Conservation (phyloP, 768 basidiomycete species). For the Chiua virens region DNA sequence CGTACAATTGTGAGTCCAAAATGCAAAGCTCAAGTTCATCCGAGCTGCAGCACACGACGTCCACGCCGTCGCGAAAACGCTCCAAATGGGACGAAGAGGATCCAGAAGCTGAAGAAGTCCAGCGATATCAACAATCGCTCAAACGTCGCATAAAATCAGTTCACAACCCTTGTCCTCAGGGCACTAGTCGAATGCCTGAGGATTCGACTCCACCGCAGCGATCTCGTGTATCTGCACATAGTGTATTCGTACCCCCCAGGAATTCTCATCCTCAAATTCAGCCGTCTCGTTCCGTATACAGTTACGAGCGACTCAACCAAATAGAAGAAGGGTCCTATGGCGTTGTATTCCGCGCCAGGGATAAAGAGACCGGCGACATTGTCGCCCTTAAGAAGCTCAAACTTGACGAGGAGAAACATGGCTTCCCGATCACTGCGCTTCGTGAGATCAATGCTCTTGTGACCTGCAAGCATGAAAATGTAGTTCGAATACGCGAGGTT, state of each 20-base stretch:
- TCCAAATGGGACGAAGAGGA: conserved; percentile 71
- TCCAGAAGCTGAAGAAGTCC: conserved; percentile 39
- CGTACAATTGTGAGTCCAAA: neutral
- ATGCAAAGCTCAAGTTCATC: conserved; percentile 7
- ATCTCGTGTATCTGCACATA: conserved; percentile 39
- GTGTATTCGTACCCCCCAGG: conserved; percentile 73
- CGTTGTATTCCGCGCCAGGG: conserved; percentile 93
- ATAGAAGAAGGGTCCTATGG: conserved; percentile 99
- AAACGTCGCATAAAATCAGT: conserved; percentile 56
- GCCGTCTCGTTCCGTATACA: conserved; percentile 91
- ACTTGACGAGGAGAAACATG: conserved; percentile 97
- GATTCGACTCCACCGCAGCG: conserved; percentile 21
- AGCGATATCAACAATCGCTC: conserved; percentile 38
- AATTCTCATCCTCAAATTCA: conserved; percentile 74
- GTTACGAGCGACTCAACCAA: conserved; percentile 92
- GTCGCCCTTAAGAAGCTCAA: conserved; percentile 98
- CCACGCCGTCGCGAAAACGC: conserved; percentile 67
- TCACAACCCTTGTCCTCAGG: conserved; percentile 17
- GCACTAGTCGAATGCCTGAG: conserved; percentile 14
- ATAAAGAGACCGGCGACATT: conserved; percentile 92
- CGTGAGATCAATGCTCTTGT: conserved; percentile 97
- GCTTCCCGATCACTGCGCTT: conserved; percentile 96
- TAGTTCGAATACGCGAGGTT: conserved; percentile 95
- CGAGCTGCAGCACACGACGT: conserved; percentile 32
- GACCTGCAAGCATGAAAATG: conserved; percentile 92